These are phyloP conservation scores for Cercospora nicotianae DNA, from an alignment of 2,329 filamentous ascomycete species.

Conservation along the genomic window DNA sequence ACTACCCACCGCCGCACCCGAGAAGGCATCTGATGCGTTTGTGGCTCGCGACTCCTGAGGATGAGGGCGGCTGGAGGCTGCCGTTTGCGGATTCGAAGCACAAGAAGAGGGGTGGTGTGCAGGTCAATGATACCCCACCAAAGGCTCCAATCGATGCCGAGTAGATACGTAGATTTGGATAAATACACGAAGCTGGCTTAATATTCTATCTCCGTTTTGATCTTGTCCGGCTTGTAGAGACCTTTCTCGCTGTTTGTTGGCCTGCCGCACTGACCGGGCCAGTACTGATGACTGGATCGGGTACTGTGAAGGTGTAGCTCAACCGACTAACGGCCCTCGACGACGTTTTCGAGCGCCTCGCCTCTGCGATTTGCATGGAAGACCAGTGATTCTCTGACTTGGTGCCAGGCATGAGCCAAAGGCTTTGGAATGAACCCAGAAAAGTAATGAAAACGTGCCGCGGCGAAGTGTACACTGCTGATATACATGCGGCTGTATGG, in stretches of 20 bases:
- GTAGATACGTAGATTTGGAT: slow-evolving; percentile 44
- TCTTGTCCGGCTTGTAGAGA: neutral
- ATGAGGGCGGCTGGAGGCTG: slow-evolving; percentile 80
- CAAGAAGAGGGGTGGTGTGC: slow-evolving; percentile 85
- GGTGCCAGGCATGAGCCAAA: neutral
- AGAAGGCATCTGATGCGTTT: slow-evolving; percentile 77
- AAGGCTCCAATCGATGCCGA: slow-evolving; percentile 76
- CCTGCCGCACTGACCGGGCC: neutral
- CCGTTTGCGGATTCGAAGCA: slow-evolving; percentile 78
- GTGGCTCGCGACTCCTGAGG: slow-evolving; percentile 80
- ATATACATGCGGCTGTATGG: neutral
- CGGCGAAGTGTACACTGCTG: neutral
- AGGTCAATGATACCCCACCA: slow-evolving; percentile 78
- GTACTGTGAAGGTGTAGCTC: neutral
- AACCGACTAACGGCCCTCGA: neutral
- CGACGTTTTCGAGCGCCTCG: neutral
- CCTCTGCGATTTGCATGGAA: neutral
- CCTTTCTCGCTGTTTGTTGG: neutral
- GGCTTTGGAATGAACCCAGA: neutral
- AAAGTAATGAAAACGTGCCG: neutral
- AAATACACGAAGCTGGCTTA: neutral
- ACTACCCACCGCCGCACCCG: slow-evolving; percentile 66
- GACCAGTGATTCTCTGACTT: neutral
- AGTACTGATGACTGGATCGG: neutral
- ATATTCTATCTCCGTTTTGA: neutral